Conservation (phyloP, 2,329 filamentous ascomycete genomes). For the Alternaria novae-zelandiae region DNA sequence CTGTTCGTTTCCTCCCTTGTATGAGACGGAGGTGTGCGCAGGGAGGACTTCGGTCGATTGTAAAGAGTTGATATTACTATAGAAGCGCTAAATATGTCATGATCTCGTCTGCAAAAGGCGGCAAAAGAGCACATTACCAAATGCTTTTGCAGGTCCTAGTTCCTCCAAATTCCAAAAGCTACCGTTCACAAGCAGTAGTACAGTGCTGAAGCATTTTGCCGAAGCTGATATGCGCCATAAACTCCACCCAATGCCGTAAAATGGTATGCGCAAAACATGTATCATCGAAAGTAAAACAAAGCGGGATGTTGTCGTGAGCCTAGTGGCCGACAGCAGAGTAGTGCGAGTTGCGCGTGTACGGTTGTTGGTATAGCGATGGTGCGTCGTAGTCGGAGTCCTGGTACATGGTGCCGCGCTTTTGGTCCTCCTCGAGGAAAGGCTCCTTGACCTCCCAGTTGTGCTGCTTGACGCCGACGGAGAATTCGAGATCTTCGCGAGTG, state of each 20-base stretch:
- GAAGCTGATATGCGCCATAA: constrained; percentile 8
- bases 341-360: constrained; percentile 41
- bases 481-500: constrained; percentile 96
- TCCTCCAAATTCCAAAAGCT: neutral
- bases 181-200: neutral
- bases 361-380: constrained; percentile 53
- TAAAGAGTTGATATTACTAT: constrained; percentile 21
- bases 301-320: neutral
- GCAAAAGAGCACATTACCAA: neutral
- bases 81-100: constrained; percentile 14
- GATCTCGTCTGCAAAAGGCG: neutral
- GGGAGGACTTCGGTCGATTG: neutral
- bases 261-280: constrained; percentile 7
- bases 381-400: constrained; percentile 67
- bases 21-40: neutral
- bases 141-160: neutral
- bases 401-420: constrained; percentile 76
- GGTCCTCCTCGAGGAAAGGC: constrained; percentile 72
- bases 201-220: neutral
- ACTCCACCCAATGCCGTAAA: constrained; percentile 18
- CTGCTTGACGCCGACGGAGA: constrained; percentile 91
- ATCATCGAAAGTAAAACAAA: constrained; percentile 3
- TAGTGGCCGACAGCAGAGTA: constrained; percentile 45
- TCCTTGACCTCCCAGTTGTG: constrained; percentile 99
- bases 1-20: neutral